phyloP scores from a whole-genome alignment of 306 rosid species.

The Heteromeles arbutifolia region DNA sequence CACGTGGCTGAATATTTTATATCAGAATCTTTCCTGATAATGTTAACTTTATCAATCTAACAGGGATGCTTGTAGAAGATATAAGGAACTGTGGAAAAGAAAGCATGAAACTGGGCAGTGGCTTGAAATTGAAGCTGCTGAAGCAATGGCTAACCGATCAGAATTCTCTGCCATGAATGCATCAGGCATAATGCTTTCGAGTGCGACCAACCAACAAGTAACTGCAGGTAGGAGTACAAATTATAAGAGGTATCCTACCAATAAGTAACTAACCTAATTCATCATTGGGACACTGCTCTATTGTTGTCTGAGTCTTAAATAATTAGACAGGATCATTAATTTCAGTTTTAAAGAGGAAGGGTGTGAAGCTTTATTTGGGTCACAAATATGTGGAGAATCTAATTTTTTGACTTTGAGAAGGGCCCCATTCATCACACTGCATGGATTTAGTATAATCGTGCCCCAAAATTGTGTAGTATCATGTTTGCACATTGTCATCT shows the following conservation, averaged over 20 bases:
- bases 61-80: slow-evolving; percentile 82
- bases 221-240: slow-evolving; percentile 42
- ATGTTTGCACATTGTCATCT: background rate
- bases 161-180: slow-evolving; percentile 57
- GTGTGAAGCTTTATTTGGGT: background rate
- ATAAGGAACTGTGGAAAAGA: slow-evolving; percentile 80
- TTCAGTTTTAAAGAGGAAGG: background rate
- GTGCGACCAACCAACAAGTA: slow-evolving; percentile 38
- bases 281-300: background rate
- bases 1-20: slow-evolving; percentile 9
- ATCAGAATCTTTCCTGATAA: slow-evolving; percentile 5
- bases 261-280: background rate
- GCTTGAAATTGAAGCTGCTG: slow-evolving; percentile 92
- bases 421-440: background rate
- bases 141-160: slow-evolving; percentile 51
- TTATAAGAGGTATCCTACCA: background rate
- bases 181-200: slow-evolving; percentile 65
- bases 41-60: slow-evolving; percentile 16
- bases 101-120: slow-evolving; percentile 98
- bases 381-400: background rate
- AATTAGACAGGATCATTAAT: slow-evolving; percentile 1
- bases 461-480: background rate
- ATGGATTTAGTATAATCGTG: background rate
- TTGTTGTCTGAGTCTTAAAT: background rate
- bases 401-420: background rate